Evolutionary conservation across 257 asterid species (phyloP), one percentile per base, ranked within the genome.

Genomic region (Fraxinus quadrangulata): DNA sequence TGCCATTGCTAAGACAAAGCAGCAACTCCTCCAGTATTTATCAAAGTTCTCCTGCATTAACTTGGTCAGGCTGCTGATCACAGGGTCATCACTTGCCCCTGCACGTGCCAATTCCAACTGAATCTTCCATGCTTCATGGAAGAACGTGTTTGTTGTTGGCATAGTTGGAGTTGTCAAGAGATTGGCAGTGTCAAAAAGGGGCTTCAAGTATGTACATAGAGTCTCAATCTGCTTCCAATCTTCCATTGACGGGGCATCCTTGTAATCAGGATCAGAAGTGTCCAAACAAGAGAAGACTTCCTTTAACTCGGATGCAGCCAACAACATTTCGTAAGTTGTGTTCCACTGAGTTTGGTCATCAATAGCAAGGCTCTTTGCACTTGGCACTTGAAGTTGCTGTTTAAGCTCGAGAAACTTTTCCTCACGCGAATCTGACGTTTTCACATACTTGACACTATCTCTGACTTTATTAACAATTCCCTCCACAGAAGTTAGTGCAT

Each of bases 81-180:
- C 87, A 0, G 90, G 89, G 79, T 96, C 97, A 19, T 92, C 97
- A 4, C 89, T 88, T 9, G 86, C 75, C 3, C 93, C 87, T 0
- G 95, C 96, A 3, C 97, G 97, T 2, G 94, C 92, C 39, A 93
- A 77, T 76, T 96, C 99, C 82, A 96, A 51, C 81, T 92, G 98
- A 77, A 96, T 92, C 91, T 96, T 96, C 99, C 98, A 96, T 12
- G 92, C 98, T 83, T 96, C 98, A 17, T 93, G 99, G 86, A 96
- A 96, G 86, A 96, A 93, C 7, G 91, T 83, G 82, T 92, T 92
- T 26, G 96, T 91, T 2, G 97, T 96, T 1, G 91, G 93, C 11
- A 90, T 76, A 16, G 81, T 73, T n/a, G 84, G 70, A 4, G 86
- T 67, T 0, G 91, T 86, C 67, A 96, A 85, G 36, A 93, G 86